Base-by-base conservation (phyloP, 441 rosid species). In the Kokia cookei region DNA sequence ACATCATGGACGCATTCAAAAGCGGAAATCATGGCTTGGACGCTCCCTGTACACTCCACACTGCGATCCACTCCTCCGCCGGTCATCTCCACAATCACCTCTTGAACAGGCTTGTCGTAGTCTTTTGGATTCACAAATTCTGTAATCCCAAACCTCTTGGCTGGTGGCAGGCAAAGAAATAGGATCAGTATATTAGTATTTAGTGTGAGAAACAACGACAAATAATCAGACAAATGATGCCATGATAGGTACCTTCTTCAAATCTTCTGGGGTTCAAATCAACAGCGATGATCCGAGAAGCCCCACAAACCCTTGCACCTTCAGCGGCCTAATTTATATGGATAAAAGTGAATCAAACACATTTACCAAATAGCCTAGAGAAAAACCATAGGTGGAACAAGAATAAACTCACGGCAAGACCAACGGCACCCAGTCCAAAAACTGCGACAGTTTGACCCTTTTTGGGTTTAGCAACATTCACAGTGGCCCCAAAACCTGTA, bases 1-100 rank as follows among this genome's bases (percentile, higher is more conserved):
- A 93, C 98, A 77, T 90, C 98, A 45, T 93, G 98, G 45, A 93
- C 97, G 7, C 96, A 91, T 81, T 93, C 98, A 55, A 91, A 90
- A 15, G 98, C 95, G 1, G 89, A 90, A 73, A 93, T 89, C 98
- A 90, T 93, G 67, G 94, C 93, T 32, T 88, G 84, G 48, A 89
- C 14, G 76, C 80, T 90, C 72, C 97, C 94, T 0, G 96, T 91
- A 65, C 97, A 91, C 78, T 93, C 97, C 10, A 93, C 75, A 62
- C 96, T 91, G 63, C 94, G 77, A 73, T 91, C 96, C 17, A 93
- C 97, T 40, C 94, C 98, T 54, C 96, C 97, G 27, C 77, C 66
- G 0, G 94, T 91, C 93, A 90, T 89, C 75, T 91, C 92, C 76
- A 90, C 90, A 32, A 91, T 88, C 71, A 93, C 95, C 91, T 92